Percentiles rank a stretch among this genome's conserved stretches.
These are phyloP conservation scores for Coemansia sp. DNA, from an alignment of 192 early-diverging fungal genomes.

Conservation along the genomic window DNA sequence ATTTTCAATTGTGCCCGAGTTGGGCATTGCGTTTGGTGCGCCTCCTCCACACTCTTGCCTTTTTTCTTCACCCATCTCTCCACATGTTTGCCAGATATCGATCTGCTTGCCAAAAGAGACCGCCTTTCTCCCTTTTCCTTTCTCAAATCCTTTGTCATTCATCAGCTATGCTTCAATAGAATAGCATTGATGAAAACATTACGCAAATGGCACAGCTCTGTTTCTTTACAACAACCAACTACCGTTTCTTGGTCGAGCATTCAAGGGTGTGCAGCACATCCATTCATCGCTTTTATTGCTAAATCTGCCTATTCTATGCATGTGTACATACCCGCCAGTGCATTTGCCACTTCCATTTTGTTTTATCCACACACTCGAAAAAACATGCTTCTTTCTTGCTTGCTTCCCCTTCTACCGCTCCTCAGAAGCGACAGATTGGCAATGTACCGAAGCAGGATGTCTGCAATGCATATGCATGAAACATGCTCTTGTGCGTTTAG, in stretches of 20 bases:
- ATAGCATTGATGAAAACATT: background rate
- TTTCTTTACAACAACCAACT: background rate
- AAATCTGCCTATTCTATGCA: background rate
- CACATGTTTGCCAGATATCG: background rate
- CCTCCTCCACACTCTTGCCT: background rate
- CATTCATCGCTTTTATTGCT: background rate
- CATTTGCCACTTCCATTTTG: background rate
- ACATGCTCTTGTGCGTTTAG: background rate
- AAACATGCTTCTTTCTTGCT: background rate
- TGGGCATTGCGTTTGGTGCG: background rate
- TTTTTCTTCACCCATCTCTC: background rate
- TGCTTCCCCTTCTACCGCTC: background rate
- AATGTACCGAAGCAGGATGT: background rate
- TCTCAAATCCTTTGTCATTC: background rate
- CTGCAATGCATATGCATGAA: constrained; percentile 1
- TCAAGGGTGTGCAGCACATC: background rate
- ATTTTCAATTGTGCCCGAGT: background rate
- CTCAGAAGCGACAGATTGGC: background rate
- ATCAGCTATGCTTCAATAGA: background rate
- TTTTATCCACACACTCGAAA: background rate
- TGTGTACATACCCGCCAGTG: background rate
- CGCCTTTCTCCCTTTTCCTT: background rate
- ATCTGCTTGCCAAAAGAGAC: background rate
- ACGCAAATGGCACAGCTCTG: background rate
- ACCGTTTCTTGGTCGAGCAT: background rate